A percentile compares a stretch with the other conserved stretches of the same genome.
phyloP scores from a whole-genome alignment of 371 early-diverging fungal genomes.

The Mortierella sp. region DNA sequence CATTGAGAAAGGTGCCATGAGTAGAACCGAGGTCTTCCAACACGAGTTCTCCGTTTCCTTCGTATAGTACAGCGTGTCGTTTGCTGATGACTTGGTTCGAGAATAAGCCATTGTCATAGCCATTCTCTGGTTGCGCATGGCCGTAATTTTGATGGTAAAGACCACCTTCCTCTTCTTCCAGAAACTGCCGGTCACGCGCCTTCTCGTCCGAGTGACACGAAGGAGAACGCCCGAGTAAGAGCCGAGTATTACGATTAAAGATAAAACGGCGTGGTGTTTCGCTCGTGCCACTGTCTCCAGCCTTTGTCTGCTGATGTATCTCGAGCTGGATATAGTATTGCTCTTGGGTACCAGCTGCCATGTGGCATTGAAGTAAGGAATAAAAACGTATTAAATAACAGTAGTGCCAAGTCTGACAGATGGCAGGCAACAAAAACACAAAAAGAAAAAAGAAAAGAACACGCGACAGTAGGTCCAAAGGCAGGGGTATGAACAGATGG shows the following conservation, averaged over 20 bases:
- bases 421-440: too few relatives aligned
- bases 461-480: too few relatives aligned
- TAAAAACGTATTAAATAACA: too few relatives aligned
- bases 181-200: conserved; percentile 7
- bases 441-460: too few relatives aligned
- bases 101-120: conserved; percentile 25
- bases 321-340: background rate
- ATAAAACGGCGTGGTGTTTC: conserved; percentile 15
- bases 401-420: too few relatives aligned
- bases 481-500: too few relatives aligned
- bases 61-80: conserved; percentile 22
- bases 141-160: background rate
- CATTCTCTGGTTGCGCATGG: conserved; percentile 18
- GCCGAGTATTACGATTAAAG: conserved; percentile 7
- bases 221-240: conserved; percentile 30
- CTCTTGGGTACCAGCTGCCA: too few relatives aligned
- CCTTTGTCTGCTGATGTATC: background rate
- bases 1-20: conserved; percentile 42
- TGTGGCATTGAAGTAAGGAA: too few relatives aligned
- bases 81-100: conserved; percentile 44
- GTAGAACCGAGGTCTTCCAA: conserved; percentile 33
- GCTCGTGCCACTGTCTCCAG: background rate
- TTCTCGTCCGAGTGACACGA: conserved; percentile 17
- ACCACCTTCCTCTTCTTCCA: too few relatives aligned
- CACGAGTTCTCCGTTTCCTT: conserved; percentile 20